Evolutionary conservation across 192 early-diverging fungal species (phyloP).

Genomic region (Funneliformis geosporum): DNA sequence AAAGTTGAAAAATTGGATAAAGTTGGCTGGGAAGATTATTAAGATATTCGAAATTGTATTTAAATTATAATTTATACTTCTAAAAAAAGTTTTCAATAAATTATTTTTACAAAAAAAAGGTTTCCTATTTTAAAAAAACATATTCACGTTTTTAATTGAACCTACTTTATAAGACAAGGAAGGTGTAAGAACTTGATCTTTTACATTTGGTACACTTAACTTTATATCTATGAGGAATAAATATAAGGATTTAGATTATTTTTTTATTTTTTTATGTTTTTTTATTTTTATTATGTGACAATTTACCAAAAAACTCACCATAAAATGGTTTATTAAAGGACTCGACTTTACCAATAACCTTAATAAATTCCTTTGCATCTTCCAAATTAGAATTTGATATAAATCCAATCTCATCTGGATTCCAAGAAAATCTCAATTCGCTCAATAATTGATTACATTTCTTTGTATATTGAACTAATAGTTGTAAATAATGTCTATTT

Average conservation of each 20-base stretch:
- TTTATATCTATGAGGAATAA: background rate
- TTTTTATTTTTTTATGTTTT: no score
- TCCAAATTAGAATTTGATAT: background rate
- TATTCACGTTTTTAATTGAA: background rate
- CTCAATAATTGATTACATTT: background rate
- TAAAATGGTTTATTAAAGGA: background rate
- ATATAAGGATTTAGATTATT: background rate
- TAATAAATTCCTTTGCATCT: background rate
- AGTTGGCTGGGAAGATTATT: conserved; percentile 85
- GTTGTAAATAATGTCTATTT: background rate
- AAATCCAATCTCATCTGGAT: background rate
- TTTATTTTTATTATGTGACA: background rate
- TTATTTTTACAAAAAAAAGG: no score
- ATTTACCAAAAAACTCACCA: background rate
- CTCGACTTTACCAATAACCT: background rate
- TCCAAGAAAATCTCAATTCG: background rate
- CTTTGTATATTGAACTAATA: background rate
- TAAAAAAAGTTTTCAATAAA: no score
- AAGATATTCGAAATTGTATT: no score
- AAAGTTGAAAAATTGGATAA: conserved; percentile 83
- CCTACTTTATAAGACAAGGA: background rate
- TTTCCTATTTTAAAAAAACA: no score
- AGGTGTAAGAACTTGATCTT: background rate
- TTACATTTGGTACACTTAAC: background rate
- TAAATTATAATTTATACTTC: no score